Evolutionary conservation across 1,284 basidiomycete species (phyloP), one percentile per base, ranked within the genome.

Genomic region (Phenoliferia sp.): DNA sequence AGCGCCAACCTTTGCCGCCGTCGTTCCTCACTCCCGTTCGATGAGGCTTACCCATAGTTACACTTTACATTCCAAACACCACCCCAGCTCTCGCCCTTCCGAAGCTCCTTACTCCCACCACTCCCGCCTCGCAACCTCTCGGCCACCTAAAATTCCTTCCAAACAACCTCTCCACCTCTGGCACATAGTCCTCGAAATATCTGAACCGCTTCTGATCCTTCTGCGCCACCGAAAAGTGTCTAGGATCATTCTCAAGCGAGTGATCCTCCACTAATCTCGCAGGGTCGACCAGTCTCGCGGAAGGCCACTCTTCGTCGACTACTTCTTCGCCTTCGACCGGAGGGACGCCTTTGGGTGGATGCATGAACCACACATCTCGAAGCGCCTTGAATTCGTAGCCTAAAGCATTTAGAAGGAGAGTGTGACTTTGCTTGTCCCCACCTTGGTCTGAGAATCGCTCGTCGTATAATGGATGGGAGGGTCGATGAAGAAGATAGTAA

Each of bases 371-470:
- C 10, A 61, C 66, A 32, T 58, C 66, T 5, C 61, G 31, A 26
- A 63, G 9, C 4, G 59, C 63, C 26, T 34, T 55, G 44, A 70
- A 70, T 36, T 63, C 63, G 54, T n/a, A 70, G 19, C 69, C 66
- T 26, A 70, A 35, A 28, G 61, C 65, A n/a, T 70, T 70, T 15
- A 70, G 59, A 28, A 70, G 19, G 26, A 63, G 35, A 7, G 69
- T 59, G 15, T 70, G 66, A 22, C 61, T 48, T 57, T 70, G 69
- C 29, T 70, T 70, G 61, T 70, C 69, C 31, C 69, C 69, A 29
- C 69, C 69, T 29, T 70, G 69, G 35, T 70, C 69, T 22, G 69
- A 61, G 57, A 70, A 70, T 26, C 69, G 62, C 58, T 70, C 66
- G 56, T 68, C 66, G 63, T 68, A 70, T 4, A 70, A 35, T 10